Evolutionary conservation across 2,329 filamentous ascomycete species (phyloP).

Genomic region (Penicillium sp.): DNA sequence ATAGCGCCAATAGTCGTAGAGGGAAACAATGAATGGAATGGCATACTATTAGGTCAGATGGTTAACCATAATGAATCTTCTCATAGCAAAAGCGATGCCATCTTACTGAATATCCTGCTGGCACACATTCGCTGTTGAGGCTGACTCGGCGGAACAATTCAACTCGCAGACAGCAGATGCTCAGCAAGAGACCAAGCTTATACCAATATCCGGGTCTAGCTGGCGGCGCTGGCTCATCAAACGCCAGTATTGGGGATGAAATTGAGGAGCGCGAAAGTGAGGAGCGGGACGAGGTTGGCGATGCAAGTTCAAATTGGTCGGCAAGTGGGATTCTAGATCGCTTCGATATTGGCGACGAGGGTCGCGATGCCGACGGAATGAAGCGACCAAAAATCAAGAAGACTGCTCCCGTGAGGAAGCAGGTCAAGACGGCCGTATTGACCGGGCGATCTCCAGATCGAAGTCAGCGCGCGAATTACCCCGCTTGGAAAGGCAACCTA

Average conservation of each 20-base stretch:
- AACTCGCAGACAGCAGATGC: constrained; percentile 12
- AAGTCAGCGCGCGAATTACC: constrained; percentile 12
- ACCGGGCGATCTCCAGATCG: constrained; percentile 45
- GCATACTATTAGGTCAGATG: constrained; percentile 27
- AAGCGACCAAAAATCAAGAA: constrained; percentile 41
- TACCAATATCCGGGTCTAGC: constrained; percentile 11
- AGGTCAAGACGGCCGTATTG: constrained; percentile 43
- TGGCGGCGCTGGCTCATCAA: constrained; percentile 2
- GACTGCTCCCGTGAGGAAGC: constrained; percentile 41
- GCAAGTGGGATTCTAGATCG: constrained; percentile 29
- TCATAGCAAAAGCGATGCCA: neutral
- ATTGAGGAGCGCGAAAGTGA: constrained; percentile 2
- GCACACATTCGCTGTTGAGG: constrained; percentile 45
- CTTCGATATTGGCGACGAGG: constrained; percentile 24
- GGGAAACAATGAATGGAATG: constrained; percentile 42
- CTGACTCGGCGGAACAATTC: constrained; percentile 43
- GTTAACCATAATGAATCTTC: constrained; percentile 12
- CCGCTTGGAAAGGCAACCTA: constrained; percentile 20
- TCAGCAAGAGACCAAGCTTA: constrained; percentile 13
- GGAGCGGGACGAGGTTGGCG: constrained; percentile 10
- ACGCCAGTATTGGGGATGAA: constrained; percentile 9
- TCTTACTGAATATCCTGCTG: constrained; percentile 35
- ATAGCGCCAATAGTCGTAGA: constrained; percentile 43
- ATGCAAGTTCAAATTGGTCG: constrained; percentile 26
- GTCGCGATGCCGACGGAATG: constrained; percentile 24